A percentile compares a stretch with the other conserved stretches of the same genome.
Conservation (phyloP, 202 grass and related monocot genomes). For the Elaeis oleifera region DNA sequence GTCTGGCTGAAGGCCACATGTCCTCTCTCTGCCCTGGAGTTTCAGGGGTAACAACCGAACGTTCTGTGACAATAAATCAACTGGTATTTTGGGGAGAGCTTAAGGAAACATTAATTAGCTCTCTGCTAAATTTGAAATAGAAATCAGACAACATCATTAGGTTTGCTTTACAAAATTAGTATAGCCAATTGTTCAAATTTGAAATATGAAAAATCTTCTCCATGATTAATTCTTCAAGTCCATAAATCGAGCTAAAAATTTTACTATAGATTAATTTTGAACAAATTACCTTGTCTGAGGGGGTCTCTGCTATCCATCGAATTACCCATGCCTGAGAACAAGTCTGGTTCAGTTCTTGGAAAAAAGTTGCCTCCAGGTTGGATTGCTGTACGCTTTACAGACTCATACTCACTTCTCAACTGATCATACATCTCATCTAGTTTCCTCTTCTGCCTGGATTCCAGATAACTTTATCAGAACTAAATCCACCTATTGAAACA, state of each 20-base stretch:
- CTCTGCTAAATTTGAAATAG: conserved; percentile 1
- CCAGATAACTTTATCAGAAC: not conserved
- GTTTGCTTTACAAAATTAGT: too few species aligned
- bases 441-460: conserved; percentile 78
- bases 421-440: conserved; percentile 95
- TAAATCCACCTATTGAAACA: conserved; percentile 10
- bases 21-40: conserved; percentile 75
- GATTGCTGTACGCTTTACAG: conserved; percentile 54
- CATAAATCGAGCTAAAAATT: not conserved
- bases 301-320: conserved; percentile 35
- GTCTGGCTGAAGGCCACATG: conserved; percentile 48
- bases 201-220: too few species aligned
- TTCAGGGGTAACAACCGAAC: conserved; percentile 63
- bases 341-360: conserved; percentile 46
- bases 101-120: conserved; percentile 28
- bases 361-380: conserved; percentile 69
- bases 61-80: conserved; percentile 75
- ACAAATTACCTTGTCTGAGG: not conserved
- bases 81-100: conserved; percentile 49
- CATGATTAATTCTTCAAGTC: not conserved
- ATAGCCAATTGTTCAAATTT: too few species aligned
- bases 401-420: conserved; percentile 74
- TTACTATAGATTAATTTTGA: too few species aligned
- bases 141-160: too few species aligned
- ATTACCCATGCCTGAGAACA: conserved; percentile 54